Evolutionary conservation across 2,329 filamentous ascomycete genomes (phyloP), one percentile per base, ranked within the genome.

Genomic region (Balansia obtecta): DNA sequence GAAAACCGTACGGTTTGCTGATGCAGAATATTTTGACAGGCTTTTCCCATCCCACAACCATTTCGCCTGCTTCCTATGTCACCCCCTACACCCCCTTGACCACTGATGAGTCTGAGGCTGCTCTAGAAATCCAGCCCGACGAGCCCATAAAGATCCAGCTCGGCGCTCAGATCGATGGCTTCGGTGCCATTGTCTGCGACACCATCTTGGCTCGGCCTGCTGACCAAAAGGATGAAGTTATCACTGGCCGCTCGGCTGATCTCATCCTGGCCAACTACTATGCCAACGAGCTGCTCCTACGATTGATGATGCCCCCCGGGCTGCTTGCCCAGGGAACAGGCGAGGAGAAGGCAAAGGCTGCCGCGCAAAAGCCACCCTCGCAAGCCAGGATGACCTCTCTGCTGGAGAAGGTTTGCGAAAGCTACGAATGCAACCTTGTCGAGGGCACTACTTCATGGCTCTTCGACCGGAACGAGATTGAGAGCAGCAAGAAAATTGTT

Each of bases 391-490:
- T 98, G 63, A 93, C 86, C 56, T 76, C 79, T 60, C 74, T 97
- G 56, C 74, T 98, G 47, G 89, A 96, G 71, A 96, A 93, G 78
- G 80, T 97, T 44, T 86, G 83, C 65, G 89, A 94, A 74, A 77
- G 80, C 60, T 98, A 94, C 70, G 90, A 88, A 54, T 90, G 86
- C 77, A 94, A 84, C 68, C 73, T 97, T 27, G 88, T 98, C 51
- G 93, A 98, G 79, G 95, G 90, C 77, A 98, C 93, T 56, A 98
- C 93, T 42, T 95, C 88, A 64, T 98, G 93, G 90, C 72, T 88
- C 54, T 97, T 98, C 67, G 89, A 88, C 65, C 86, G 87, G 68
- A 95, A 97, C 71, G 93, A 98, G 71, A 97, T 98, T 57, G 93
- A 98, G 75, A 86, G 87, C 62, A 67, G 85, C 76, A 96, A 96